These are phyloP conservation scores for Fomitopsis serialis DNA, from an alignment of 768 basidiomycete species.

Conservation along the genomic window DNA sequence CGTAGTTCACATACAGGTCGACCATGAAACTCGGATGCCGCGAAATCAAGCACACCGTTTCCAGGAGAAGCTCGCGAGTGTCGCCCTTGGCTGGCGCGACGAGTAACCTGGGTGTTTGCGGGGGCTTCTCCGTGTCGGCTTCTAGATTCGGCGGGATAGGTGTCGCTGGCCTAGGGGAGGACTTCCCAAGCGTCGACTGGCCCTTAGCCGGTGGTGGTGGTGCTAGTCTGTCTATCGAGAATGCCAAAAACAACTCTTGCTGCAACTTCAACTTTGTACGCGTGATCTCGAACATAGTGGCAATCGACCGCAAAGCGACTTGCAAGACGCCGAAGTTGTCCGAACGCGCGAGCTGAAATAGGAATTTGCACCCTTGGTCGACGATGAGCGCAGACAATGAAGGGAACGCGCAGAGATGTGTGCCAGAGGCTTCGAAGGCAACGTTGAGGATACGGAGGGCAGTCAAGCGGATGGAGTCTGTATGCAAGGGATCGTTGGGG, in stretches of 20 bases:
- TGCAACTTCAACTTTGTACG: conserved; percentile 85
- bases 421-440: conserved; percentile 81
- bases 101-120: conserved; percentile 40
- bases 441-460: conserved; percentile 84
- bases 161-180: conserved; percentile 23
- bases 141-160: conserved; percentile 28
- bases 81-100: conserved; percentile 81
- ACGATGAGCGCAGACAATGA: conserved; percentile 73
- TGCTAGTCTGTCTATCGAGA: conserved; percentile 87
- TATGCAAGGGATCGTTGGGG: conserved; percentile 91
- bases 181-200: conserved; percentile 8
- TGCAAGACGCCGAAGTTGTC: conserved; percentile 80
- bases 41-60: conserved; percentile 78
- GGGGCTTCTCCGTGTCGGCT: conserved; percentile 15
- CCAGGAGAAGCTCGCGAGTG: conserved; percentile 84
- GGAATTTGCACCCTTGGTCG: conserved; percentile 91
- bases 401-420: conserved; percentile 68
- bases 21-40: conserved; percentile 90
- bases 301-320: conserved; percentile 75
- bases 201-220: conserved; percentile 35
- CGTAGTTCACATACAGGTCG: conserved; percentile 93
- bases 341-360: conserved; percentile 94
- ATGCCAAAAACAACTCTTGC: conserved; percentile 91
- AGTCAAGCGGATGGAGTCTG: conserved; percentile 89
- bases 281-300: conserved; percentile 86